Conservation (phyloP, 345 rosid species). For the Pugionium dolabratum region DNA sequence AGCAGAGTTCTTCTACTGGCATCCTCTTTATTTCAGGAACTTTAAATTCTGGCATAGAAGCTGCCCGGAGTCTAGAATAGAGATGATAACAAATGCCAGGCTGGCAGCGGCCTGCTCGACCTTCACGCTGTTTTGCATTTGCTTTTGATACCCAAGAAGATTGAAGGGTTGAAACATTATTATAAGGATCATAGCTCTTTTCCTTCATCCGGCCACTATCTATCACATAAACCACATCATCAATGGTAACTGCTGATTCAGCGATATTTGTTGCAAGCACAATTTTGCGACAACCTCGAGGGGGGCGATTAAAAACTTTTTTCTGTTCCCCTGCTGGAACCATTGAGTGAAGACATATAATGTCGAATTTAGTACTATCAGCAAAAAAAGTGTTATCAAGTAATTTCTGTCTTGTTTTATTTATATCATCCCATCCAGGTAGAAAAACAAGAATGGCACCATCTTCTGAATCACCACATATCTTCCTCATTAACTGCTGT, state of each 20-base stretch:
- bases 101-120: conserved; percentile 95
- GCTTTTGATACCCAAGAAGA: conserved; percentile 95
- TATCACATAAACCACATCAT: conserved; percentile 94
- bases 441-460: no score
- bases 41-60: conserved; percentile 78
- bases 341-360: conserved; percentile 90
- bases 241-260: conserved; percentile 87
- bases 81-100: conserved; percentile 96
- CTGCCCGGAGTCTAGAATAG: conserved; percentile 74
- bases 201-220: conserved; percentile 97
- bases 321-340: conserved; percentile 84
- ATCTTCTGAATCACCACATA: no score
- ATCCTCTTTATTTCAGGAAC: conserved; percentile 91
- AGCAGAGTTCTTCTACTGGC: conserved; percentile 93
- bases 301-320: conserved; percentile 73
- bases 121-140: conserved; percentile 92
- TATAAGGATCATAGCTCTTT: conserved; percentile 91
- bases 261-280: conserved; percentile 91
- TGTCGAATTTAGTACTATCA: conserved; percentile 58
- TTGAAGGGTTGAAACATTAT: conserved; percentile 87
- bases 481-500: no score
- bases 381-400: conserved; percentile 39
- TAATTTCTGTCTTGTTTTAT: no score
- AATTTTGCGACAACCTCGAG: conserved; percentile 83
- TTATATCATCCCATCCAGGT: no score